phyloP scores from a whole-genome alignment of 352 stramenopile genomes.

The Phytophthora ohioensis region DNA sequence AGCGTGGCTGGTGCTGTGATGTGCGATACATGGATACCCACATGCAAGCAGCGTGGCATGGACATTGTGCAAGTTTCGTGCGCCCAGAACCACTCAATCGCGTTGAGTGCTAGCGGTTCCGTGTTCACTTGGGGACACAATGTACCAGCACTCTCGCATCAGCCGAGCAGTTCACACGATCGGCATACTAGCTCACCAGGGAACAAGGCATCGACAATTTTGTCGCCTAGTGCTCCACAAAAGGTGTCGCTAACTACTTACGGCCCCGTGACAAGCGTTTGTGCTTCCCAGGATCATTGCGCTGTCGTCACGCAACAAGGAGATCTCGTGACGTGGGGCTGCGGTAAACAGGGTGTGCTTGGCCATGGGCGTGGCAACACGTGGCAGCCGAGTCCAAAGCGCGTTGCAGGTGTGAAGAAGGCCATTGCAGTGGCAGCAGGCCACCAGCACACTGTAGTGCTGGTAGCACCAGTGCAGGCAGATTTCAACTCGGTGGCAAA shows the following conservation, averaged over 20 bases:
- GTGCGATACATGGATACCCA: constrained; percentile 68
- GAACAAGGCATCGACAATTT: constrained; percentile 25
- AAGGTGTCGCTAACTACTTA: constrained; percentile 55
- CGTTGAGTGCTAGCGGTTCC: constrained; percentile 60
- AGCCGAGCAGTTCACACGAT: constrained; percentile 18
- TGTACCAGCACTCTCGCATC: constrained; percentile 67
- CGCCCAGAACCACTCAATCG: constrained; percentile 84
- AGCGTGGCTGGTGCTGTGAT: constrained; percentile 36
- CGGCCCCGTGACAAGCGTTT: constrained; percentile 62
- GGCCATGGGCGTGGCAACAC: constrained; percentile 77
- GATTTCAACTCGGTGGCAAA: constrained; percentile 24
- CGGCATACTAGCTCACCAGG: constrained; percentile 19
- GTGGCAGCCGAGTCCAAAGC: constrained; percentile 84
- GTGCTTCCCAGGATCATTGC: constrained; percentile 81
- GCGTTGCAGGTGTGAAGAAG: constrained; percentile 79
- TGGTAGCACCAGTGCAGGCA: constrained; percentile 60
- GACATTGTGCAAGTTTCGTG: constrained; percentile 81
- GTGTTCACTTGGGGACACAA: constrained; percentile 87
- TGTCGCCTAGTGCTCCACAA: constrained; percentile 54
- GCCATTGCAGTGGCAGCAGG: constrained; percentile 69
- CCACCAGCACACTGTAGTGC: constrained; percentile 79
- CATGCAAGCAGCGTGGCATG: constrained; percentile 55
- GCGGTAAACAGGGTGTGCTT: constrained; percentile 71
- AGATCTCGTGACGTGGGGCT: constrained; percentile 82
- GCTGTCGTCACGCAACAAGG: constrained; percentile 71